Conservation (phyloP, 768 basidiomycete genomes). For the Suillus discolor region DNA sequence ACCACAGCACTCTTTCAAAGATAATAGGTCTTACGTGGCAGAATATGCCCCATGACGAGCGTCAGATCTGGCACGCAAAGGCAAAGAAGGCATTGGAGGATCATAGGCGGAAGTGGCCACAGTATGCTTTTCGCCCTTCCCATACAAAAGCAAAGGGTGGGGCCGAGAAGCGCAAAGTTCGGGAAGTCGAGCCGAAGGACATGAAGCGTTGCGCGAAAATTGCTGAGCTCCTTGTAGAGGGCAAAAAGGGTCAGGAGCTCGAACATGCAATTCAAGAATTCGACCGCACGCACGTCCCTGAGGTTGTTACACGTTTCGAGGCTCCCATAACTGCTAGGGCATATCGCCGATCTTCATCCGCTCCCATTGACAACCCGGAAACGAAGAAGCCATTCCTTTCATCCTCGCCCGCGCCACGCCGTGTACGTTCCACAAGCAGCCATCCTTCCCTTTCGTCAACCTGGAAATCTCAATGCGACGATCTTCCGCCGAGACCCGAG, state of each 20-base stretch:
- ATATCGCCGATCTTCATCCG: constrained; percentile 71
- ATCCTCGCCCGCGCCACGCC: constrained; percentile 16
- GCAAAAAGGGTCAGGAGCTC: constrained; percentile 65
- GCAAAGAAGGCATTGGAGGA: constrained; percentile 74
- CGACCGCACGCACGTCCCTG: constrained; percentile 51
- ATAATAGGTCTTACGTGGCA: constrained; percentile 86
- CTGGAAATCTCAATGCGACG: constrained; percentile 9
- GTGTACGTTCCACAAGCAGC: constrained; percentile 26
- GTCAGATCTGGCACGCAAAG: constrained; percentile 76
- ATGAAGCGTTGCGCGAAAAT: constrained; percentile 68
- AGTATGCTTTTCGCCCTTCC: constrained; percentile 73
- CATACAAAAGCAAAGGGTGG: constrained; percentile 40
- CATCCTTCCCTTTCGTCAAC: constrained; percentile 18
- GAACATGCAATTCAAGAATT: constrained; percentile 65
- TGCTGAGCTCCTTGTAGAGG: constrained; percentile 63
- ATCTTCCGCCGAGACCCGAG: constrained; percentile 8
- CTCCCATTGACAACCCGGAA: constrained; percentile 47
- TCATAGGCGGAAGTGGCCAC: constrained; percentile 70
- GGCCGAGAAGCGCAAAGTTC: constrained; percentile 35
- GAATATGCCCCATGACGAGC: constrained; percentile 73
- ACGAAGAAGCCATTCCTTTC: constrained; percentile 31
- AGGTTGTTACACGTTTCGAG: constrained; percentile 73
- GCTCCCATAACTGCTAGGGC: constrained; percentile 70
- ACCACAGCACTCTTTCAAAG: constrained; percentile 82
- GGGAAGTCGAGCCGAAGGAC: constrained; percentile 50